Evolutionary conservation across 2,329 filamentous ascomycete genomes (phyloP).

Genomic region (Dactylellina parvicollis): DNA sequence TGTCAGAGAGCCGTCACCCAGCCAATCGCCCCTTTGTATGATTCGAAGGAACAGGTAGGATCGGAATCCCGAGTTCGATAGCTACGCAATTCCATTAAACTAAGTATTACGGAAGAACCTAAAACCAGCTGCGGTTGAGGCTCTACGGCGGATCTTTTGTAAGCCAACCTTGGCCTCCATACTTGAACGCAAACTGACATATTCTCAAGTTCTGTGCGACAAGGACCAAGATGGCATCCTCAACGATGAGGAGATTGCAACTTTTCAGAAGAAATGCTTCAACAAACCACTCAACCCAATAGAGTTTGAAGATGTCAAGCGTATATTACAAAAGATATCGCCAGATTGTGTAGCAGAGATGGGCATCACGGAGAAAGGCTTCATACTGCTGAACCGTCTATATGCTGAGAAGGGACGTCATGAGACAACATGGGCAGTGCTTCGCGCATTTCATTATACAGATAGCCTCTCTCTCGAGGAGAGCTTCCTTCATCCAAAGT

Average conservation of each 20-base stretch:
- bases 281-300: slow-evolving; percentile 82
- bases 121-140: slow-evolving; percentile 88
- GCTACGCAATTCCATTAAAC: slow-evolving; percentile 51
- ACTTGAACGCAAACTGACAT: background rate
- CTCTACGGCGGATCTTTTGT: slow-evolving; percentile 90
- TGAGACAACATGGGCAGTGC: slow-evolving; percentile 97
- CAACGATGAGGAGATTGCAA: slow-evolving; percentile 87
- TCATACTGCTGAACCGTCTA: slow-evolving; percentile 90
- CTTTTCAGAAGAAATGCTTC: slow-evolving; percentile 85
- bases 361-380: slow-evolving; percentile 84
- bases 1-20: slow-evolving; percentile 98
- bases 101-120: slow-evolving; percentile 67
- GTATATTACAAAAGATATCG: slow-evolving; percentile 77
- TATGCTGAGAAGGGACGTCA: slow-evolving; percentile 97
- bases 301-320: slow-evolving; percentile 90
- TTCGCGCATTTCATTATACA: slow-evolving; percentile 94
- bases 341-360: slow-evolving; percentile 71
- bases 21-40: slow-evolving; percentile 93
- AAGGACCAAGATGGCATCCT: slow-evolving; percentile 94
- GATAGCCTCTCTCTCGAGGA: slow-evolving; percentile 93
- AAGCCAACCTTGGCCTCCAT: slow-evolving; percentile 1
- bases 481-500: slow-evolving; percentile 85
- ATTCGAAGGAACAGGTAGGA: slow-evolving; percentile 79
- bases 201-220: slow-evolving; percentile 73
- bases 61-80: background rate